A percentile compares a stretch with the other conserved stretches of the same genome.
Evolutionary conservation across 2,329 filamentous ascomycete genomes (phyloP).

Genomic region (Exophiala lecanii-corni): DNA sequence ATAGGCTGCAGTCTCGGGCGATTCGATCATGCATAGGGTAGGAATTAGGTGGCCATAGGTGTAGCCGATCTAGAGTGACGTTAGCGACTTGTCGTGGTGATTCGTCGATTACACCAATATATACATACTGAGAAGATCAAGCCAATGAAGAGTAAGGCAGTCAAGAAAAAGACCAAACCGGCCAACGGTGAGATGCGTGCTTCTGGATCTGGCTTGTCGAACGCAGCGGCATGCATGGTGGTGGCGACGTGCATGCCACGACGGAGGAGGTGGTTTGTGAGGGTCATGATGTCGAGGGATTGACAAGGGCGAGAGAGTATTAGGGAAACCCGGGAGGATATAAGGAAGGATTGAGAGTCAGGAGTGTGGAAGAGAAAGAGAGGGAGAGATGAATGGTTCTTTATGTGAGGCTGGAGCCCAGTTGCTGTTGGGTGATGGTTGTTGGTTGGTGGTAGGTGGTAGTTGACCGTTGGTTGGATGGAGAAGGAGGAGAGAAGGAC

Average conservation of each 20-base stretch:
- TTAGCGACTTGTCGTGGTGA: not conserved
- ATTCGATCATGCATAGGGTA: constrained; percentile 62
- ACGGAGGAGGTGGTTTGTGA: constrained; percentile 30
- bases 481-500: too few relatives aligned
- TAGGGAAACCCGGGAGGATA: not conserved
- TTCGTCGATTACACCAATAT: not conserved
- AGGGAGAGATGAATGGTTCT: too few relatives aligned
- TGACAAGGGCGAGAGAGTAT: not conserved
- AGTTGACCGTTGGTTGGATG: too few relatives aligned
- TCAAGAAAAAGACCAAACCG: constrained; percentile 30
- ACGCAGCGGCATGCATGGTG: constrained; percentile 25
- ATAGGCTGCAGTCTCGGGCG: constrained; percentile 50
- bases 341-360: too few relatives aligned
- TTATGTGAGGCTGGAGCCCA: too few relatives aligned
- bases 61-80: constrained; percentile 38
- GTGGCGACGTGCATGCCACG: constrained; percentile 34
- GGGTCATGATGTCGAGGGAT: constrained; percentile 10
- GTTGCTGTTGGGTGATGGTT: too few relatives aligned
- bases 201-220: constrained; percentile 12
- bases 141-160: constrained; percentile 26
- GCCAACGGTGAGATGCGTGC: constrained; percentile 28
- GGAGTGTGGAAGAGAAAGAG: not conserved
- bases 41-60: constrained; percentile 57
- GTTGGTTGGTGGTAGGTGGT: too few relatives aligned
- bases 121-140: constrained; percentile 30